phyloP scores from a whole-genome alignment of 192 early-diverging fungal species.

The Hyaloraphidium curvatum region DNA sequence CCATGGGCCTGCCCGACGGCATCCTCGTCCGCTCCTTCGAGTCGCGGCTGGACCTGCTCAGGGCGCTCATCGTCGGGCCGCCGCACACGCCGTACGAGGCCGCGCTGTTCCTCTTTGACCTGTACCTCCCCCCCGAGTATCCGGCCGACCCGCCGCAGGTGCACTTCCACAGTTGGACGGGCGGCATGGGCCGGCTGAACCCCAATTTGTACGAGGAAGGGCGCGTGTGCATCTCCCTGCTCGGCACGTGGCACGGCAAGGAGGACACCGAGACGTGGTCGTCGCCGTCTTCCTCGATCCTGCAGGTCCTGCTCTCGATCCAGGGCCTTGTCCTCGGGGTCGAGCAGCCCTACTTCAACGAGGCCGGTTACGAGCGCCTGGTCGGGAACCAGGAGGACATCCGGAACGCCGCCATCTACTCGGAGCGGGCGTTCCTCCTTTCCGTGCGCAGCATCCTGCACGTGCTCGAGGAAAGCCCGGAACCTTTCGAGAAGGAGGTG shows the following conservation, averaged over 20 bases:
- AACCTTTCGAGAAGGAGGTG: slow-evolving; percentile 12
- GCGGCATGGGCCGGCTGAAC: slow-evolving; percentile 31
- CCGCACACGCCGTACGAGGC: slow-evolving; percentile 34
- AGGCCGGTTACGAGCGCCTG: slow-evolving; percentile 37
- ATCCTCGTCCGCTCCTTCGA: slow-evolving; percentile 36
- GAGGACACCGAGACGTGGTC: slow-evolving; percentile 30
- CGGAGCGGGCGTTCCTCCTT: slow-evolving; percentile 33
- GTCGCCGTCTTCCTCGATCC: slow-evolving; percentile 16
- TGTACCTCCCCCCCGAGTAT: slow-evolving; percentile 24
- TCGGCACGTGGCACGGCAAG: slow-evolving; percentile 36
- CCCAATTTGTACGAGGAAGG: slow-evolving; percentile 36
- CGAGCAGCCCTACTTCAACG: slow-evolving; percentile 32
- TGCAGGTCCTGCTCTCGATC: slow-evolving; percentile 32
- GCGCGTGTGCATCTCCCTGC: slow-evolving; percentile 29
- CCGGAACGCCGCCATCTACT: slow-evolving; percentile 26
- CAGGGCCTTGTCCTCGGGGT: slow-evolving; percentile 32
- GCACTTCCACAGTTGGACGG: slow-evolving; percentile 33
- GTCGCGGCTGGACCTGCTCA: slow-evolving; percentile 30
- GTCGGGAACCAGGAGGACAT: slow-evolving; percentile 26
- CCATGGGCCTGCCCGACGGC: slow-evolving; percentile 27
- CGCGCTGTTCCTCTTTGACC: slow-evolving; percentile 37
- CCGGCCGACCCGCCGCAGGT: slow-evolving; percentile 28
- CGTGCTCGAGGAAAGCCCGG: slow-evolving; percentile 14
- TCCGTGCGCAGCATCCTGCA: slow-evolving; percentile 16
- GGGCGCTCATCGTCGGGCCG: slow-evolving; percentile 33